These are phyloP conservation scores for Ambrosia artemisiifolia DNA, from an alignment of 129 eudicot genomes.

Conservation along the genomic window DNA sequence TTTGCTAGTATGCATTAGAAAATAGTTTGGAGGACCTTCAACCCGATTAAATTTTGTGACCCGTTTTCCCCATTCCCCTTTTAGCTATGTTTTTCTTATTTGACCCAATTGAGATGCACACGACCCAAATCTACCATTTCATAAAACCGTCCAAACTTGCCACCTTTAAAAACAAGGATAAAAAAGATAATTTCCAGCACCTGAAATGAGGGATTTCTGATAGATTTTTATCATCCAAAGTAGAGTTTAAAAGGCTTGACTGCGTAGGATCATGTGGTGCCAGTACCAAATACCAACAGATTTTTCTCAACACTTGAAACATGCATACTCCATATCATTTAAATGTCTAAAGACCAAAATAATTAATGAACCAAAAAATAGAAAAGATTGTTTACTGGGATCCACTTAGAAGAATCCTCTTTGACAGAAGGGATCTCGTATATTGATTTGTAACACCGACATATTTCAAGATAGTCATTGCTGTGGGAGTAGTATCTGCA, in stretches of 20 bases:
- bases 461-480: slow-evolving; percentile 91
- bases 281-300: slow-evolving; percentile 84
- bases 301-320: slow-evolving; percentile 70
- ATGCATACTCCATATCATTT: background rate
- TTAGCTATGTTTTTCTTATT: background rate
- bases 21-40: background rate
- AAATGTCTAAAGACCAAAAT: background rate
- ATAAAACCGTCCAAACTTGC: background rate
- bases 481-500: slow-evolving; percentile 72
- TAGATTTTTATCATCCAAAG: slow-evolving; percentile 85
- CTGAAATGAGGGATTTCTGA: slow-evolving; percentile 83
- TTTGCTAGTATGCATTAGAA: slow-evolving; percentile 21
- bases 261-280: slow-evolving; percentile 98
- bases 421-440: slow-evolving; percentile 89
- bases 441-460: slow-evolving; percentile 89
- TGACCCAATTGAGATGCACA: background rate
- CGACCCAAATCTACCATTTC: background rate
- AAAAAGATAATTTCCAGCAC: slow-evolving; percentile 25
- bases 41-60: background rate
- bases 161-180: background rate
- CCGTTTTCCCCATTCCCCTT: background rate
- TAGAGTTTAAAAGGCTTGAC: slow-evolving; percentile 88
- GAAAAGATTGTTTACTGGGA: slow-evolving; percentile 45
- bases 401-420: slow-evolving; percentile 79
- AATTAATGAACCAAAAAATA: background rate